These are phyloP conservation scores for Pythium sukuiense DNA, from an alignment of 352 stramenopile species.

Conservation along the genomic window DNA sequence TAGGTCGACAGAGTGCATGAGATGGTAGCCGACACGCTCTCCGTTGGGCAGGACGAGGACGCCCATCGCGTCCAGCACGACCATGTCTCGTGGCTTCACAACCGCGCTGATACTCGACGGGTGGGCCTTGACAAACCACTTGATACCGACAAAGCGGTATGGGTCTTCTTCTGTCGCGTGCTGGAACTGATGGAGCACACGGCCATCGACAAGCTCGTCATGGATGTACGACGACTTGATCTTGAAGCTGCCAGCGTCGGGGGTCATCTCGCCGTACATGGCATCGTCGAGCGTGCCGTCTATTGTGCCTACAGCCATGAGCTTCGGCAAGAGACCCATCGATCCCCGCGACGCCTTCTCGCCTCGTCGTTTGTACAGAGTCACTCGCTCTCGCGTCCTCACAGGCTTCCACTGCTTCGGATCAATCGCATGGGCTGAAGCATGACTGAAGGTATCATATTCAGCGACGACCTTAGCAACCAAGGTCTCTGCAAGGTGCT, in stretches of 20 bases:
- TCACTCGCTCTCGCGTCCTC: constrained; percentile 34
- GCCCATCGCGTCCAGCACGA: constrained; percentile 47
- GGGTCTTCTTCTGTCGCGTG: constrained; percentile 30
- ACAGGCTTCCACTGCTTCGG: constrained; percentile 38
- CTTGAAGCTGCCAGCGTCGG: constrained; percentile 31
- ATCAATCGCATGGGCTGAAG: constrained; percentile 1
- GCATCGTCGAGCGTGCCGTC: constrained; percentile 56
- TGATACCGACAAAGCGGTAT: constrained; percentile 27
- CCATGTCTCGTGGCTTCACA: constrained; percentile 40
- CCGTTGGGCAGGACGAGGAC: constrained; percentile 34
- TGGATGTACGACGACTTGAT: constrained; percentile 34
- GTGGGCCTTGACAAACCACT: constrained; percentile 26
- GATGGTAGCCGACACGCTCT: constrained; percentile 42
- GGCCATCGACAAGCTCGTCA: constrained; percentile 25
- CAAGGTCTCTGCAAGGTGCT: constrained; percentile 4
- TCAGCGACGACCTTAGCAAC: constrained; percentile 9
- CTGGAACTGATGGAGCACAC: constrained; percentile 45
- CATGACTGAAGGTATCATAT: constrained; percentile 1
- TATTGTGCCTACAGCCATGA: constrained; percentile 53
- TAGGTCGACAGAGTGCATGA: constrained; percentile 42
- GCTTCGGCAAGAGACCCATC: constrained; percentile 40
- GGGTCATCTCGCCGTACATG: constrained; percentile 53
- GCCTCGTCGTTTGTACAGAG: constrained; percentile 34
- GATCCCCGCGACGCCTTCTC: constrained; percentile 27
- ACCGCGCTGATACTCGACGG: constrained; percentile 15